These are phyloP conservation scores for Trametes gibbosa DNA, from an alignment of 768 basidiomycete species.

Conservation along the genomic window DNA sequence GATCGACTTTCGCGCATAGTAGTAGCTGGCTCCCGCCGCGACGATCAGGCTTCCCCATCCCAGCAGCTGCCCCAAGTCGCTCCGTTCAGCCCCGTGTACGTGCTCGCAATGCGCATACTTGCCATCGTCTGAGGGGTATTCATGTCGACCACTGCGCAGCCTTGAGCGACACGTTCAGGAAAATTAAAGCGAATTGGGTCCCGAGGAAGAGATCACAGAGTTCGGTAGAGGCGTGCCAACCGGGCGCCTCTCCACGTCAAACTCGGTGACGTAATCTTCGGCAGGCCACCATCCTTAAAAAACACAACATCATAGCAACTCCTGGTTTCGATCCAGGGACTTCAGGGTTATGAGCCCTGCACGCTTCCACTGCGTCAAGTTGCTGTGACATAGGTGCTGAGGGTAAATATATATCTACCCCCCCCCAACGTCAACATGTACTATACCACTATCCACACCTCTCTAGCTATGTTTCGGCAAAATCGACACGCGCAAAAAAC, in stretches of 20 bases:
- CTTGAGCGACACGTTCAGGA: not conserved
- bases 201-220: not conserved
- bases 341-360: slow-evolving; percentile 22
- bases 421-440: too few relatives aligned
- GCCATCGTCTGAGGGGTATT: slow-evolving; percentile 18
- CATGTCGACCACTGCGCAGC: not conserved
- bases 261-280: not conserved
- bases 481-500: too few relatives aligned
- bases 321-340: slow-evolving; percentile 22
- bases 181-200: not conserved
- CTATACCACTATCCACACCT: too few relatives aligned
- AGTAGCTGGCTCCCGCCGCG: slow-evolving; percentile 38
- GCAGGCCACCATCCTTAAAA: not conserved
- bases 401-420: too few relatives aligned
- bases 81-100: not conserved
- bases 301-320: slow-evolving; percentile 5
- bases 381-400: slow-evolving; percentile 8
- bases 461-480: too few relatives aligned
- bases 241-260: not conserved
- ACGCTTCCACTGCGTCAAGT: slow-evolving; percentile 22
- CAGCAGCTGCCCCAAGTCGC: slow-evolving; percentile 24
- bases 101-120: not conserved
- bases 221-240: not conserved
- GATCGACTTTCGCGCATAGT: slow-evolving; percentile 37
- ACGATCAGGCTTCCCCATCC: slow-evolving; percentile 36